Percentiles rank a stretch among this genome's conserved stretches.
Conservation (phyloP, 768 basidiomycete genomes). For the Boletus sensibilis region DNA sequence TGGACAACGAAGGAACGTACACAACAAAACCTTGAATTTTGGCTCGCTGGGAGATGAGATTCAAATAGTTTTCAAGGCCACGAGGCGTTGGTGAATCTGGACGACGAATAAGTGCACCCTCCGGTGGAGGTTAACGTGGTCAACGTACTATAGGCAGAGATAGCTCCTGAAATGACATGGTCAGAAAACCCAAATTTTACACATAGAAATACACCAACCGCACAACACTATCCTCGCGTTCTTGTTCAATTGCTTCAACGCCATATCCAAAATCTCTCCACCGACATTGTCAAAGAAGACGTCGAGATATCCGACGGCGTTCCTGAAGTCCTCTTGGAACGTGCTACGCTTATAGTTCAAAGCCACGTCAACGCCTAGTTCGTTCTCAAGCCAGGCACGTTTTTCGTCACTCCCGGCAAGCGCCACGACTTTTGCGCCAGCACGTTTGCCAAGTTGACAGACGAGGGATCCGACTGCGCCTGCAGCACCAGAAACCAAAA, state of each 20-base stretch:
- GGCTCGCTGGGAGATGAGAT: constrained; percentile 74
- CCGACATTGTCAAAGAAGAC: constrained; percentile 85
- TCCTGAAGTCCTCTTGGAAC: constrained; percentile 72
- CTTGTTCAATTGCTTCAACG: constrained; percentile 70
- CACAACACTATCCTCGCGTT: constrained; percentile 78
- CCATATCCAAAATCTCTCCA: constrained; percentile 78
- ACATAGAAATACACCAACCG: constrained; percentile 48
- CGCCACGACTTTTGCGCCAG: constrained; percentile 80
- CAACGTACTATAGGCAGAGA: constrained; percentile 75
- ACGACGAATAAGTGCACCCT: background rate
- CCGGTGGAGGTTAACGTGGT: background rate
- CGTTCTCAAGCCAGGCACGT: constrained; percentile 79
- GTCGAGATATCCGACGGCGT: constrained; percentile 70
- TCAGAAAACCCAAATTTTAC: constrained; percentile 1
- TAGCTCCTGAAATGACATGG: constrained; percentile 54
- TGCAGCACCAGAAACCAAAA: constrained; percentile 88
- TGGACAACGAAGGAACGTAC: constrained; percentile 37
- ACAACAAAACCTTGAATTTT: constrained; percentile 84
- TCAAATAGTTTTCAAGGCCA: constrained; percentile 65
- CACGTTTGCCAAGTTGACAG: constrained; percentile 80
- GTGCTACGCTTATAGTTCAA: constrained; percentile 84
- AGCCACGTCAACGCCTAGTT: constrained; percentile 78
- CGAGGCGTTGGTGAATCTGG: constrained; percentile 58
- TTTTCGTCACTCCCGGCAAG: constrained; percentile 87
- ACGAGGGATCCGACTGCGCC: constrained; percentile 84